Evolutionary conservation across 495 filamentous ascomycete genomes (phyloP), one percentile per base, ranked within the genome.

Genomic region (Neurospora sp.): DNA sequence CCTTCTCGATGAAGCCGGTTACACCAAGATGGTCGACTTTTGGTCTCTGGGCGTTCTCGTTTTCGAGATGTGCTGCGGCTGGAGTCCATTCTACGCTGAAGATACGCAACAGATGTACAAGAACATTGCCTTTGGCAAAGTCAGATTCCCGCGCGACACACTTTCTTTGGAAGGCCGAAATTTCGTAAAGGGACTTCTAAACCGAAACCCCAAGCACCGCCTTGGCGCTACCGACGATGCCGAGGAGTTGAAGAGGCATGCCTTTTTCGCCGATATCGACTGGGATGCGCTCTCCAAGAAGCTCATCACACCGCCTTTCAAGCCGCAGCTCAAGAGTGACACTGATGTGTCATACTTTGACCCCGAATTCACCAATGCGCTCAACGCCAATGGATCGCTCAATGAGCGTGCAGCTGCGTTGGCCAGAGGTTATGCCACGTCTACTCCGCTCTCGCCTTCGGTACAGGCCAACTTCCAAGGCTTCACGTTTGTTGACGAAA

Each of bases 91-190:
- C 84, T 99, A 98, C 79, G 96, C 96, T 72, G 96, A 99, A 75
- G 96, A 99, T 77, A 98, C 95, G 3, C 96, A 99, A 82, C 96
- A 99, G 80, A 99, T 99, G 96, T 99, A 99, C 83, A 99, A 98
- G 85, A 99, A 99, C 84, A 99, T 99, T 73, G 96, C 95, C 0
- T 98, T 98, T 79, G 96, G 96, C 77, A 99, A 99, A 78, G 96
- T 99, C 41, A 88, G 95, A 73, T 99, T 99, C 83, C 96, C 96
- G 18, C 89, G 94, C 72, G 96, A 99, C 79, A 96, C 96, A 0
- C 85, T 99, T 39, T 97, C 93, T 74, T 90, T 92, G 23, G 96
- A 99, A 81, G 96, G 96, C 48, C 88, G 96, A 69, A 98, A 97
- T 79, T 98, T 99, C 76, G 96, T 99, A 78, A 99, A 99, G 84